Base-by-base conservation (phyloP, 208 protist species). In the Acanthamoeba castellanii region DNA sequence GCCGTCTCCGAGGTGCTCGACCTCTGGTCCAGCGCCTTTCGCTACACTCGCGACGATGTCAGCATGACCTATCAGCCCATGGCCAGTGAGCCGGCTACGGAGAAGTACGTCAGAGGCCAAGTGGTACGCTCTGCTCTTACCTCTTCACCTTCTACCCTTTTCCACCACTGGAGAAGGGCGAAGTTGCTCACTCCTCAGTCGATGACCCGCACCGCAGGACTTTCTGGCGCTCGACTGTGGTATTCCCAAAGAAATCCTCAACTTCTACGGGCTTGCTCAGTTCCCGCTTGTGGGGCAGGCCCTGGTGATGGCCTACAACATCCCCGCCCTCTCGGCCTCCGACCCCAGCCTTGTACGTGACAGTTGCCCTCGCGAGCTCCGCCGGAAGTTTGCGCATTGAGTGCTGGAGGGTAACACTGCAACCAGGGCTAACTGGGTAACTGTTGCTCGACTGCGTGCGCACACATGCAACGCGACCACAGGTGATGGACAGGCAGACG, bases 261-360 rank as follows among this genome's bases (percentile, higher is more conserved):
- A 74, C 30, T 74, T 37, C 66, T 74, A 37, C 66, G n/a, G 5
- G 8, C 72, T 82, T 4, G 25, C 37, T 13, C 82, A 68, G 52
- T 57, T 89, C 16, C 82, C 82, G 32, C n/a, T 89, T 6, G 47
- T 64, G 30, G 47, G 52, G 4, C 52, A 59, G 47, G 82, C 82
- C 11, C 13, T 89, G 82, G 82, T 89, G 22, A 89, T 89, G 82
- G 82, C 82, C 32, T 89, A 89, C 34, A 57, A 64, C 32, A 34
- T 89, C 11, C 42, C 50, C 32, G 30, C 8, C 7, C 47, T 66
- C 30, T 37, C 42, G 2, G n/a, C 82, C 11, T 27, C 4, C n/a
- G 50, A 47, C 20, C 37, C 30, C 66, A 72, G 42, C 9, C 72
- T 82, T 7, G 72, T 82, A 82, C 72, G 72, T 27, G 11, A 8